Evolutionary conservation across 2,329 filamentous ascomycete species (phyloP), one percentile per base, ranked within the genome.

Genomic region (Claviceps maximensis): DNA sequence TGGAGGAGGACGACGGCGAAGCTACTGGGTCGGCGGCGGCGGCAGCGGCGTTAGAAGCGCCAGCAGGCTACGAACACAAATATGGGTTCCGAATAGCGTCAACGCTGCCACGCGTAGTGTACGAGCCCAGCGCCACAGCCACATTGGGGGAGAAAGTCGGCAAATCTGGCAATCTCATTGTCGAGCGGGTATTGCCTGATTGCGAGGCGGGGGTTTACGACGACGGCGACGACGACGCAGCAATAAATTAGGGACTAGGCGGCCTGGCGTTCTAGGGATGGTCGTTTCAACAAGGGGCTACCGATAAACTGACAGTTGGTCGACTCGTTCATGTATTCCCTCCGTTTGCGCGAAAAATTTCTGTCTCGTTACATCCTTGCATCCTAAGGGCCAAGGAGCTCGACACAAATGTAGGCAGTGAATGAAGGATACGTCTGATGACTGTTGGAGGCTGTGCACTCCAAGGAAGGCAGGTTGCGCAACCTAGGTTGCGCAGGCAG

Each of bases 51-150:
- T 19, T 25, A 15, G 47, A 44, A 36, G 51, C 38, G 23, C 60
- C 60, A 36, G 53, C 48, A 13, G 54, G 51, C 13, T 97, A 93
- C 64, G 74, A 83, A 58, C 90, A 97, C 66, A 74, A 83, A 60
- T 98, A 93, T 70, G 72, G 71, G n/a, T 98, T 98, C 69, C 79
- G 79, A 53, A 80, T 98, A 46, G 89, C 91, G 2, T 87, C 85
- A 27, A 84, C 89, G 0, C 82, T 98, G 76, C 93, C 93, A 6
- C 76, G 93, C 50, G 80, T 84, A 55, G 87, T 93, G 33, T 91
- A 87, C 66, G 83, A 86, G 56, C 72, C 90, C 5, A 80, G 82
- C 52, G 72, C 74, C 40, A 78, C 78, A 0, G 81, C 79, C 4
- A 84, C 80, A 23, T 76, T 96, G 61, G 77, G 77, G 29, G 79